Evolutionary conservation across 2,329 filamentous ascomycete species (phyloP), one percentile per base, ranked within the genome.

Genomic region (Cordyceps pruinosa): DNA sequence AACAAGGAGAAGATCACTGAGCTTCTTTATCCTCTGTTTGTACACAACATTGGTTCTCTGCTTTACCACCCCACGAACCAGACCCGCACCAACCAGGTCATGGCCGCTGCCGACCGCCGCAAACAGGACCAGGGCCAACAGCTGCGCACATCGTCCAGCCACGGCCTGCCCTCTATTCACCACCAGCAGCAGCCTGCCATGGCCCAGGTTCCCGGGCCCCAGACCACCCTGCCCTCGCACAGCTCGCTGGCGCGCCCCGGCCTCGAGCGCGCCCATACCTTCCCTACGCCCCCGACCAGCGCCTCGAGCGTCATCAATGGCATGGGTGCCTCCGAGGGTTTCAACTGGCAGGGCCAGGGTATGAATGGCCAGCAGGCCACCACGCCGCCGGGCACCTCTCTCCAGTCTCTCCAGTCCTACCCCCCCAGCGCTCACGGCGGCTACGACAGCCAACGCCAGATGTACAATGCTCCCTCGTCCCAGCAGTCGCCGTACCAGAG

Each of bases 1-100:
- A 99, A 99, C 77, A 97, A 97, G 80, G 94, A 99, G 74, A 97
- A 97, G 76, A 99, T 97, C 62, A 97, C 94, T 0, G 93, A 97
- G 73, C 77, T 92, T 48, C 77, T 97, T 56, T 99, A 97, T 72
- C 94, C 94, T 53, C 79, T 99, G 49, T 99, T 99, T 70, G 94
- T 97, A 39, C 92, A 97, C 73, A 96, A 97, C 73, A 97, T 97
- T 69, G 90, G 90, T 59, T 88, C 90, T 58, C 79, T 97, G 62
- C 82, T 97, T 50, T 97, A 97, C 72, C 93, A 97, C 70, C 93
- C 94, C 0, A 87, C 89, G 41, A 97, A 97, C 70, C 88, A 91
- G 68, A 88, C 77, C 62, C 81, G 90, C 64, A 90, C 87, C 47
- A 91, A 87, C 72, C 86, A 90, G 68, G 90, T 95, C 56, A 93